Evolutionary conservation across 2,329 filamentous ascomycete genomes (phyloP), one percentile per base, ranked within the genome.

Genomic region (Pseudogymnoascus sp.): DNA sequence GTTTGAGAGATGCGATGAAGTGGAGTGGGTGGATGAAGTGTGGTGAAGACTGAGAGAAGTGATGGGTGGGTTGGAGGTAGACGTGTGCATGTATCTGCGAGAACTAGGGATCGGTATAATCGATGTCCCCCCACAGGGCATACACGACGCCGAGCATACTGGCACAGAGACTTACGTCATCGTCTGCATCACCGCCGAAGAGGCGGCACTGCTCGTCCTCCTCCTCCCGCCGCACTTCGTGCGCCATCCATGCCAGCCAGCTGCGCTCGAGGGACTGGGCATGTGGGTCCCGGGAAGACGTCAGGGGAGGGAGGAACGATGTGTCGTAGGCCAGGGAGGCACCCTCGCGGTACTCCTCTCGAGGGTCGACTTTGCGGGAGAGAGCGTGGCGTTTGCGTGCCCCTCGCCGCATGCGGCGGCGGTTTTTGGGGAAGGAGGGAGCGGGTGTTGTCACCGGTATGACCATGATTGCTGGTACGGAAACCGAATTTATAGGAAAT

Each of bases 71-170:
- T n/a, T n/a, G n/a, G n/a, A n/a, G n/a, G n/a, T n/a, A 50, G 43
- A 50, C 43, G 43, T 50, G 43, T 32, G 25, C 43, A 50, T 50
- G 43, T 50, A 50, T 50, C 25, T 50, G 25, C 41, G 14, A 18
- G 39, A 20, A 34, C 57, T 50, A 61, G 54, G 59, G 47, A 61
- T 58, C 39, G 59, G 22, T 34, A 37, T 58, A 61, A 41, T 61
- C 39, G 30, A 58, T 34, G 20, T 32, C 60, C 20, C 50, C 50
- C 30, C 32, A 62, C 60, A 71, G 71, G 41, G 71, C 67, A 54
- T 62, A 62, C 37, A 72, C 65, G n/a, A 72, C 70, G 30, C 64
- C 63, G 43, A 70, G 64, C 70, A 72, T 72, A 41, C 64, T 62
- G 37, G 62, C 63, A 64, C 65, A 70, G 65, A 71, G 67, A 70